Base-by-base conservation (phyloP, 306 rosid genomes). In the Rosa lucieae region DNA sequence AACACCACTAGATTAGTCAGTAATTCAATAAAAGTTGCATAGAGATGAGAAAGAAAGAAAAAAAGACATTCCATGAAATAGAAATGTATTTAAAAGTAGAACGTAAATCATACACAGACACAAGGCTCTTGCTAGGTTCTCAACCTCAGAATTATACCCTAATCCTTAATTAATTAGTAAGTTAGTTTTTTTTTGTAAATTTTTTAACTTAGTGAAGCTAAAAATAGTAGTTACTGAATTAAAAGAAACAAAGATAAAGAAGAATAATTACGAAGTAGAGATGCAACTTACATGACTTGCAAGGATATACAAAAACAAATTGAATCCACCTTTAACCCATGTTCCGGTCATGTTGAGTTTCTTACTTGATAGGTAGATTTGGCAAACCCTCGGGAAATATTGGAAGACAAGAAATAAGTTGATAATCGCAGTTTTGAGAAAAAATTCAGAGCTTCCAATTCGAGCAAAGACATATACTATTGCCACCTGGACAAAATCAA, bases 271-370 rank as follows among this genome's bases (percentile, higher is more conserved):
- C 20, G 6, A 52, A 17, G 59, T 10, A n/a, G 66, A 59, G 66
- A 59, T 59, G 73, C 58, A 29, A 56, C 86, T 17, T 66, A 47
- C 43, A 80, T 3, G 69, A 63, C 69, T 32, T 32, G 44, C 69
- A 63, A 63, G n/a, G 43, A 63, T 32, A 10, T 32, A 63, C 43
- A 63, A 32, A 63, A 63, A 63, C 69, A 32, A 32, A 63, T 5
- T 63, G 43, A 63, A 63, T 13, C 18, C 69, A 32, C 43, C 69
- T 32, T 5, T 29, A 15, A 63, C n/a, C 20, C 69, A 32, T 32
- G 40, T 32, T 63, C n/a, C 17, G 32, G 42, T 63, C 43, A 32
- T 32, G 43, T 63, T 32, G 13, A 32, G 8, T 23, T 23, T 29
- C 43, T 63, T 62, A 29, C 68, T 62, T 29, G 43, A 63, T 63